Conservation (phyloP, 208 protist species). For the Trypanosoma theileri region DNA sequence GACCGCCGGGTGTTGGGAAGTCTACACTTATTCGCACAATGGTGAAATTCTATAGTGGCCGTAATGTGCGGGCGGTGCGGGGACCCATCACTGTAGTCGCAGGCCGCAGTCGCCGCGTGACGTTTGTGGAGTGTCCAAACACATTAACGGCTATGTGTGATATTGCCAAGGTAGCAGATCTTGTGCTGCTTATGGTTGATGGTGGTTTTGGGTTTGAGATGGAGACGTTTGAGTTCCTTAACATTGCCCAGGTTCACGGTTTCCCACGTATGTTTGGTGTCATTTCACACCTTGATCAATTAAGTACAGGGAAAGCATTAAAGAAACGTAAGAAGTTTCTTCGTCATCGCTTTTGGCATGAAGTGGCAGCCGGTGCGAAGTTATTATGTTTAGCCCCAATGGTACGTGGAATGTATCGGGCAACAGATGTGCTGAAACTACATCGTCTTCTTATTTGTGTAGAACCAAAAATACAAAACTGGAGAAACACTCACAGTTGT, state of each 20-base stretch:
- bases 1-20: constrained; percentile 96
- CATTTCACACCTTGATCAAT: constrained; percentile 98
- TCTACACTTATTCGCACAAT: constrained; percentile 97
- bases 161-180: constrained; percentile 97
- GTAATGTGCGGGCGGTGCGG: constrained; percentile 91
- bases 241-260: constrained; percentile 98
- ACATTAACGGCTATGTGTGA: constrained; percentile 99
- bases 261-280: constrained; percentile 99
- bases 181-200: constrained; percentile 98
- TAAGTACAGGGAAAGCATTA: constrained; percentile 95
- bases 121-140: constrained; percentile 98
- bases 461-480: constrained; percentile 96
- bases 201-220: constrained; percentile 99
- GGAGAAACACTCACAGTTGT: constrained; percentile 97
- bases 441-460: constrained; percentile 96
- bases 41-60: constrained; percentile 97
- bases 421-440: constrained; percentile 97
- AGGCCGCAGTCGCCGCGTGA: constrained; percentile 92
- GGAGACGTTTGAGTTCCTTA: constrained; percentile 99
- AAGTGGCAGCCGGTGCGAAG: constrained; percentile 93
- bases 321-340: constrained; percentile 98
- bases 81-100: constrained; percentile 98
- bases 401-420: constrained; percentile 96
- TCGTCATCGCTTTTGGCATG: constrained; percentile 95
- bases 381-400: constrained; percentile 97